phyloP scores from a whole-genome alignment of 2,329 filamentous ascomycete species.

The Elsinoe australis region DNA sequence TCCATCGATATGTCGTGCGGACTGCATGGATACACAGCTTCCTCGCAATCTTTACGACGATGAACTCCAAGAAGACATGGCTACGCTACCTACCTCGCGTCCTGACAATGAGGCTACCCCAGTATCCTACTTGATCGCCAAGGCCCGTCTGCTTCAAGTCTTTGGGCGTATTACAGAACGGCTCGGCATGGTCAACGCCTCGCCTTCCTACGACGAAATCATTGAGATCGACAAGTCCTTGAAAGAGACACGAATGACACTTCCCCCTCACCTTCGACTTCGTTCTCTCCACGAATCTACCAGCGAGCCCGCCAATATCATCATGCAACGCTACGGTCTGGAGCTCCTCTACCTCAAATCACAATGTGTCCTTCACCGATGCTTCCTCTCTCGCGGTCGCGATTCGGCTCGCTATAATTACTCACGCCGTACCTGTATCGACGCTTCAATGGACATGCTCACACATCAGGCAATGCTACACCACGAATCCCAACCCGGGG shows the following conservation, averaged over 20 bases:
- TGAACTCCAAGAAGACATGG: conserved; percentile 64
- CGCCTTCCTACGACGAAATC: conserved; percentile 51
- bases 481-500: conserved; percentile 63
- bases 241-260: conserved; percentile 51
- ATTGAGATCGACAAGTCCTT: conserved; percentile 54
- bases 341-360: conserved; percentile 84
- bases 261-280: conserved; percentile 73
- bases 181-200: conserved; percentile 55
- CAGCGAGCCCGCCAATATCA: conserved; percentile 57
- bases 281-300: conserved; percentile 65
- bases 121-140: conserved; percentile 70
- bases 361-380: conserved; percentile 79
- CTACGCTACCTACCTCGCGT: conserved; percentile 58
- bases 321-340: conserved; percentile 77
- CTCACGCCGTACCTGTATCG: conserved; percentile 74
- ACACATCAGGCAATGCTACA: conserved; percentile 69
- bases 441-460: conserved; percentile 76
- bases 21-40: conserved; percentile 66
- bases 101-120: conserved; percentile 65
- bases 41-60: conserved; percentile 76
- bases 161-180: conserved; percentile 64
- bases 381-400: conserved; percentile 71
- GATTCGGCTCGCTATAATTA: conserved; percentile 75
- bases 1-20: conserved; percentile 60
- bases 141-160: conserved; percentile 59